Evolutionary conservation across 129 eudicot genomes (phyloP), one percentile per base, ranked within the genome.

Genomic region (Dittrichia graveolens): DNA sequence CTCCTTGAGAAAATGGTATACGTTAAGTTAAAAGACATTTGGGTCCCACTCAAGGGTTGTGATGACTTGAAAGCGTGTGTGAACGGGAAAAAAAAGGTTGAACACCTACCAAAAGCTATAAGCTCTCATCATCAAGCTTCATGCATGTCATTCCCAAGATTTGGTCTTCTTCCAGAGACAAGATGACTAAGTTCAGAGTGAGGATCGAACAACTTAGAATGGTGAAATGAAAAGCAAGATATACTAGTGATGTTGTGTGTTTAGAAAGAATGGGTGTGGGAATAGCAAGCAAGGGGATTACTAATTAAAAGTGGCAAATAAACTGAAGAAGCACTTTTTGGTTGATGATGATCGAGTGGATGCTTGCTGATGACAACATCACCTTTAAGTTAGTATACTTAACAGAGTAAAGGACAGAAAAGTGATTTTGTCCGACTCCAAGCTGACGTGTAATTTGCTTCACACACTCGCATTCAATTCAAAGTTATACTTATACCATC

Each of bases 351-450:
- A n/a, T n/a, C n/a, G n/a, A 78, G 66, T 78, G 43, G 77, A 70
- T 70, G 77, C 75, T 56, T 70, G 77, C 75, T 56, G 74, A 80
- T 75, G 91, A 86, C 85, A 79, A 74, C 63, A 79, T 67, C 81
- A 79, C 54, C 76, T 16, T 35, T 75, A 75, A 69, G 59, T 56
- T 48, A 71, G 43, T 54, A 69, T 38, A 69, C 19, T 73, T 44
- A 50, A 50, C 18, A 48, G 44, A 54, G 65, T n/a, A 71, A 74
- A 50, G 72, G 59, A 19, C 42, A 50, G 65, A 75, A 82, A 80
- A 85, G 73, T 58, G 41, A 41, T 69, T 80, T 77, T 86, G 91
- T 86, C 91, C 34, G 55, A 77, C 87, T 83, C 91, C 83, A 52
- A 49, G 31, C 47, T 86, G 87, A 78, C 75, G 91, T 83, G 91